These are phyloP conservation scores for Coprinopsis sp. DNA, from an alignment of 768 basidiomycete genomes.

Conservation along the genomic window DNA sequence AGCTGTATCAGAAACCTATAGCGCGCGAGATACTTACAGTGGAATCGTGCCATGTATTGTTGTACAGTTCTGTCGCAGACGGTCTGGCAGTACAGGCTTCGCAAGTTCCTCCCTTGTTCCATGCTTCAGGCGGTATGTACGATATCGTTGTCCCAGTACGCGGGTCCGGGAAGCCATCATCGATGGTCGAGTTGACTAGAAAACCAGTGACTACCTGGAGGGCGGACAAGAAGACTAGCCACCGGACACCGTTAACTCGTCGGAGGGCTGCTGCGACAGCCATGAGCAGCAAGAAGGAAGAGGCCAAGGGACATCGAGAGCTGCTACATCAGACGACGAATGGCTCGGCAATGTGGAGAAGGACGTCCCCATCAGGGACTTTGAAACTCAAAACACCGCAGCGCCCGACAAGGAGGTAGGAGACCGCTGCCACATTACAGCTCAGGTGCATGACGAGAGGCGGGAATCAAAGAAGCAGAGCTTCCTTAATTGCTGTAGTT, in stretches of 20 bases:
- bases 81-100: conserved; percentile 21
- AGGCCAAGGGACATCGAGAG: no score
- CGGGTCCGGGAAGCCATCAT: conserved; percentile 33
- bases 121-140: conserved; percentile 29
- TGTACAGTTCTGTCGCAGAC: conserved; percentile 13
- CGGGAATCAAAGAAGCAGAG: no score
- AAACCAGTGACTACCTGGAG: neutral
- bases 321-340: no score
- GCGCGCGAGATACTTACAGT: conserved; percentile 14
- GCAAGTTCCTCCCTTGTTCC: conserved; percentile 28
- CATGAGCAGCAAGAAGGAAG: neutral
- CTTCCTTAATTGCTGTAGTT: no score
- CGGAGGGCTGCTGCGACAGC: neutral
- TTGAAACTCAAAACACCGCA: no score
- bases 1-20: neutral
- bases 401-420: no score
- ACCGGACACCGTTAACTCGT: neutral
- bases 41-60: conserved; percentile 33
- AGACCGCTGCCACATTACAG: no score
- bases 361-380: no score
- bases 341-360: no score
- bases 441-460: no score
- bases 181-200: conserved; percentile 37
- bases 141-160: conserved; percentile 24
- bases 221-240: neutral